Base-by-base conservation (phyloP, 805 yeast species). In the Torulaspora franciscae region DNA sequence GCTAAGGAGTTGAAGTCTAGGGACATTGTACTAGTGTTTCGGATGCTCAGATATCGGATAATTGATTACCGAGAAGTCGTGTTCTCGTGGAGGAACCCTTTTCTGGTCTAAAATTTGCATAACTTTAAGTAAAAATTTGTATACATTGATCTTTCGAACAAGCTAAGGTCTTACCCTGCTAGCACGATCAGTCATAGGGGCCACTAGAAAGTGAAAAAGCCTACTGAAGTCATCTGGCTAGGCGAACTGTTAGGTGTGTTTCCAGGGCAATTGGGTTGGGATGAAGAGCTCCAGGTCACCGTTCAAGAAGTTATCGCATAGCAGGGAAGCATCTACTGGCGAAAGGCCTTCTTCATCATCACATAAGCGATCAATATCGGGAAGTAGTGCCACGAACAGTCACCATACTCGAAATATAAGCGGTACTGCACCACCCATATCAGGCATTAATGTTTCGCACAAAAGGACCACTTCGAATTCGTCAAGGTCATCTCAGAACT, bases 1-100 rank as follows among this genome's bases (percentile, higher is more conserved):
- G 77, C 75, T 56, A 71, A 60, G 46, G 74, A 66, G 67, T 64
- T 71, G 66, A 72, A 72, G 59, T 72, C 77, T 55, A 71, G 68
- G 49, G 65, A 58, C 65, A 51, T 59, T 33, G 14, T 13, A 5
- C 11, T 1, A 3, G 7, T 15, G 9, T 38, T n/a, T 19, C 34
- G 26, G 14, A 10, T 13, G 30, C 14, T 30, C 10, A 14, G 7
- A 10, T 19, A 15, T 13, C 19, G 33, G 15, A 14, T 19, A 30
- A 30, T 30, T 14, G 33, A 9, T 1, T 15, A 11, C 14, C 22
- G 15, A 30, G 10, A 13, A 10, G 33, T 3, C 33, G 33, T 30
- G 9, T 14, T 30, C 3, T 14, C 22, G 22, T 19, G 5, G 22
- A 14, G 10, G 25, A 10, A 19, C 8, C 17, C 15, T 23, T 13